Percentiles rank a stretch among this genome's conserved stretches.
phyloP scores from a whole-genome alignment of 345 rosid species.

The Populus simonii region DNA sequence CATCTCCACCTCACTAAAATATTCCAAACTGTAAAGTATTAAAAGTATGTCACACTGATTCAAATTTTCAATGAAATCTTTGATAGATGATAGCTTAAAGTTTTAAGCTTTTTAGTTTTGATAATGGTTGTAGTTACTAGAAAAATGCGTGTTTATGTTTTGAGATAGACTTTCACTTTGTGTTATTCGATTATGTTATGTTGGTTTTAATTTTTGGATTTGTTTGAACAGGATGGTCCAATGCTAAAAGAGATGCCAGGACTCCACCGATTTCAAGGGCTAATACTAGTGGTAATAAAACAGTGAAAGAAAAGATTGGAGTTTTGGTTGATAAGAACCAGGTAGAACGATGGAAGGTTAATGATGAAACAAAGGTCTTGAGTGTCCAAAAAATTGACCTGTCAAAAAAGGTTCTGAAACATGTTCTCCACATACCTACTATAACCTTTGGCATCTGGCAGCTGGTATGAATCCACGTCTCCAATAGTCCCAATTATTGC shows the following conservation, averaged over 20 bases:
- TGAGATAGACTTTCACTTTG: neutral
- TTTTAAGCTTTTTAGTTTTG: neutral
- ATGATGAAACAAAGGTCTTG: neutral
- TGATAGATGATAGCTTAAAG: neutral
- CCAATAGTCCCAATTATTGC: constrained; percentile 97
- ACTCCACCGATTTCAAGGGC: constrained; percentile 48
- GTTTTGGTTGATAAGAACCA: constrained; percentile 45
- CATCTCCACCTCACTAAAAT: neutral
- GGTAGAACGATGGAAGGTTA: constrained; percentile 42
- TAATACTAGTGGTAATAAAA: constrained; percentile 14
- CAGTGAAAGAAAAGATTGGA: constrained; percentile 22
- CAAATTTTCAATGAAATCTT: neutral
- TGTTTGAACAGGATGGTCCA: constrained; percentile 61
- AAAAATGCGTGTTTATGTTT: neutral
- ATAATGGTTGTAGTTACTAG: neutral
- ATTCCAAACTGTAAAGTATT: neutral
- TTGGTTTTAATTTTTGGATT: constrained; percentile 4
- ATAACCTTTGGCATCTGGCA: constrained; percentile 98
- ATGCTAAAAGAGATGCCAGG: constrained; percentile 60
- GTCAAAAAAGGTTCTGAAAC: neutral
- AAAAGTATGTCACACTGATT: neutral
- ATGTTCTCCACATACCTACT: constrained; percentile 58
- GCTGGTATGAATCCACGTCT: constrained; percentile 89
- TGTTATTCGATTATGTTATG: neutral
- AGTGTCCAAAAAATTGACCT: neutral